A percentile compares a stretch with the other conserved stretches of the same genome.
Evolutionary conservation across 352 stramenopile genomes (phyloP).

Genomic region (Elongisporangium senticosum): DNA sequence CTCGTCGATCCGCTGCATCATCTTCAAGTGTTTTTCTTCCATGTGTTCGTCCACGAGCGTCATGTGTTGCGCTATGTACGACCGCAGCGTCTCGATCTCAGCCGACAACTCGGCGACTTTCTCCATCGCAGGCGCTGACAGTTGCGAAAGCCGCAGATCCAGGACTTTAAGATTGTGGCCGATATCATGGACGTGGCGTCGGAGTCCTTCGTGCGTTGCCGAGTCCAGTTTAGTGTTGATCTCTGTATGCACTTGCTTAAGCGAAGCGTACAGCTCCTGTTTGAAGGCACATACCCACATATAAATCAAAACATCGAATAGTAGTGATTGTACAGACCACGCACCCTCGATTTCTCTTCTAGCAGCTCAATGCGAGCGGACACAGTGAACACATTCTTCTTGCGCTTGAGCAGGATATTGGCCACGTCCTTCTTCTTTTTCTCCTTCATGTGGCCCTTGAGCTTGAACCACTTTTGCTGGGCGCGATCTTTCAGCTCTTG

Average conservation of each 20-base stretch:
- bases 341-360: conserved; percentile 57
- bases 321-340: too few species aligned
- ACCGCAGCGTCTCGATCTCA: conserved; percentile 29
- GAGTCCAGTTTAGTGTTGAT: conserved; percentile 49
- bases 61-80: conserved; percentile 30
- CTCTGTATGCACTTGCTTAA: conserved; percentile 58
- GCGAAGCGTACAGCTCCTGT: conserved; percentile 47
- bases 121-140: conserved; percentile 33
- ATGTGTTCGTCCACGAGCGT: conserved; percentile 23
- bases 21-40: conserved; percentile 17
- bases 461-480: conserved; percentile 63
- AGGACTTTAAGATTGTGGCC: conserved; percentile 40
- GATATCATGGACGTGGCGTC: conserved; percentile 50
- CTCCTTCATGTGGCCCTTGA: conserved; percentile 69
- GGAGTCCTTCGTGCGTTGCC: conserved; percentile 32
- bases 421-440: conserved; percentile 73
- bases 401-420: conserved; percentile 72
- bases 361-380: conserved; percentile 67
- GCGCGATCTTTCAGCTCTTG: conserved; percentile 54
- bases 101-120: conserved; percentile 33
- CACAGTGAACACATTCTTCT: conserved; percentile 78
- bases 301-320: too few species aligned
- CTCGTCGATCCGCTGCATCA: conserved; percentile 20
- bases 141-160: conserved; percentile 30
- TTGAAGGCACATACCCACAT: too few species aligned